Percentiles rank a stretch among this genome's conserved stretches.
Evolutionary conservation across 306 rosid species (phyloP).

Genomic region (Cucurbita moschata): DNA sequence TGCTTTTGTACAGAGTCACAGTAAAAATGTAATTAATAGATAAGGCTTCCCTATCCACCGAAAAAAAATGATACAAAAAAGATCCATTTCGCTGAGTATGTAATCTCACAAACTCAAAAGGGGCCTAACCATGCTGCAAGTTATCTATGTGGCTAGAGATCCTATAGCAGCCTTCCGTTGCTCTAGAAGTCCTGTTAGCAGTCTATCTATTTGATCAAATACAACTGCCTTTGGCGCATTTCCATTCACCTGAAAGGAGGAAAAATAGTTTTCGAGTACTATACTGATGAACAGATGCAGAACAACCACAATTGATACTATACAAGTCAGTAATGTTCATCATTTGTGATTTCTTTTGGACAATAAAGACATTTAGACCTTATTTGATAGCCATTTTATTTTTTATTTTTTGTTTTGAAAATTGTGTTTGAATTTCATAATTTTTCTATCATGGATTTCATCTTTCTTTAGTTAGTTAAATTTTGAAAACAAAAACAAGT

Average conservation of each 20-base stretch:
- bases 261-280: not conserved
- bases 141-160: conserved; percentile 37
- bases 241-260: conserved; percentile 34
- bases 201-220: conserved; percentile 51
- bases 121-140: conserved; percentile 4
- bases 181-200: conserved; percentile 36
- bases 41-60: not conserved
- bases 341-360: not conserved
- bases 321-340: not conserved
- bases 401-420: no score
- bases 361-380: no score
- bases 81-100: not conserved
- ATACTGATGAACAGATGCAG: not conserved
- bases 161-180: conserved; percentile 31
- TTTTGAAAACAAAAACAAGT: no score
- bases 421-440: no score
- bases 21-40: not conserved
- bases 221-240: conserved; percentile 49
- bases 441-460: no score
- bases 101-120: not conserved
- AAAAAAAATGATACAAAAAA: not conserved
- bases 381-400: no score
- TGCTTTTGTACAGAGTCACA: not conserved
- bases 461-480: no score
- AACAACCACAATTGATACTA: not conserved